A percentile compares a stretch with the other conserved stretches of the same genome.
Evolutionary conservation across 2,329 filamentous ascomycete species (phyloP).

Genomic region (Aspergillus chevalieri): DNA sequence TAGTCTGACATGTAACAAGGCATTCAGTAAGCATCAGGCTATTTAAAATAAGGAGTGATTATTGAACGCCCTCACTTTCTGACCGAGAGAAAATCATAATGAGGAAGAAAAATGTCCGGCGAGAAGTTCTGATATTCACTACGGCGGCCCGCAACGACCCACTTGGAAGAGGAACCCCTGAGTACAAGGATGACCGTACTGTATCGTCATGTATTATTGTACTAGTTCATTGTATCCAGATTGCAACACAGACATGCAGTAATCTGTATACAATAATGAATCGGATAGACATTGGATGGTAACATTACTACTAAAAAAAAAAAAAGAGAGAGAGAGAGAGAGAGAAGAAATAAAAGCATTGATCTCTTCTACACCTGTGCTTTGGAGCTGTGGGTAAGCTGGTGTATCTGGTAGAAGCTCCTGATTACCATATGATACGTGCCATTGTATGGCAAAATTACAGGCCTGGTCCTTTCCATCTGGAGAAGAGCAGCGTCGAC

Average conservation of each 20-base stretch:
- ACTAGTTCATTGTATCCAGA: too few relatives aligned
- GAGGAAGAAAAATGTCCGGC: background rate
- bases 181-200: conserved; percentile 10
- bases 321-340: too few relatives aligned
- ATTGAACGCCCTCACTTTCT: background rate
- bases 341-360: too few relatives aligned
- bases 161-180: conserved; percentile 20
- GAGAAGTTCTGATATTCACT: conserved; percentile 1
- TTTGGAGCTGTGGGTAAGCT: too few relatives aligned
- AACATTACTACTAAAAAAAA: too few relatives aligned
- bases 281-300: too few relatives aligned
- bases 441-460: background rate
- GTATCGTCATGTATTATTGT: background rate
- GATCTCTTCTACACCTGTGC: too few relatives aligned
- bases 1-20: background rate
- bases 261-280: too few relatives aligned
- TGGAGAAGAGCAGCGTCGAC: conserved; percentile 13
- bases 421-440: too few relatives aligned
- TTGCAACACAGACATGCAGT: too few relatives aligned
- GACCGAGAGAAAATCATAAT: background rate
- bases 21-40: background rate
- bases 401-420: too few relatives aligned
- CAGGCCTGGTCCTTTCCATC: conserved; percentile 2
- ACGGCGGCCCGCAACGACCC: conserved; percentile 21
- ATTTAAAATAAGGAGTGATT: background rate